Evolutionary conservation across 2,329 filamentous ascomycete species (phyloP).

Genomic region (Botrytis galanthina): DNA sequence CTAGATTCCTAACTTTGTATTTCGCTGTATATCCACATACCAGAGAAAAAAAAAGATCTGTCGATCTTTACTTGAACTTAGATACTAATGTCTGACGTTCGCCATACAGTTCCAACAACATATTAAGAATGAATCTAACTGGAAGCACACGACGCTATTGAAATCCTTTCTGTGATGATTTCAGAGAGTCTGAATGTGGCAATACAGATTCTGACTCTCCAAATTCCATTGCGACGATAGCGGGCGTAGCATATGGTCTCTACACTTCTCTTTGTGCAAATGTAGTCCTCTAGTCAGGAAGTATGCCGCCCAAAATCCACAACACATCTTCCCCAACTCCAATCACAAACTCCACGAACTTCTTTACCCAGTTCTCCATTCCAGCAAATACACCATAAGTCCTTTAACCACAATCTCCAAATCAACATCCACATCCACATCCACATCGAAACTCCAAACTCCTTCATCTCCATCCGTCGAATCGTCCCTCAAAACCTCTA

Average conservation of each 20-base stretch:
- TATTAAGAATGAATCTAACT: background rate
- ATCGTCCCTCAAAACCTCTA: background rate
- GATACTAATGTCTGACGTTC: too few species aligned
- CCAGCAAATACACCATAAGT: too few species aligned
- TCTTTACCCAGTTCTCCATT: too few species aligned
- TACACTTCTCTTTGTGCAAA: background rate
- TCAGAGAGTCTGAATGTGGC: background rate
- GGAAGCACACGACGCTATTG: accelerated
- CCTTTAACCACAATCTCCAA: too few species aligned
- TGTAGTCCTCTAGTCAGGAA: background rate
- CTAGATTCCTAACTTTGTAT: background rate
- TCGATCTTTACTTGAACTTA: background rate
- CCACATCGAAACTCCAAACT: too few species aligned
- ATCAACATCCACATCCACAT: too few species aligned
- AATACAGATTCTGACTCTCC: too few species aligned
- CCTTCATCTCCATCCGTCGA: too few species aligned
- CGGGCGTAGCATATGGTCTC: background rate
- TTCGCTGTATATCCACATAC: background rate
- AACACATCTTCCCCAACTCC: background rate
- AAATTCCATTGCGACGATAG: background rate
- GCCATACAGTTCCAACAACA: background rate
- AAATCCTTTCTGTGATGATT: background rate
- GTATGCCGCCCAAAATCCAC: background rate
- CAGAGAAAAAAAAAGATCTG: background rate
- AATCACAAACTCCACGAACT: too few species aligned